Evolutionary conservation across 768 basidiomycete species (phyloP), one percentile per base, ranked within the genome.

Genomic region (Lyophyllum decastes): DNA sequence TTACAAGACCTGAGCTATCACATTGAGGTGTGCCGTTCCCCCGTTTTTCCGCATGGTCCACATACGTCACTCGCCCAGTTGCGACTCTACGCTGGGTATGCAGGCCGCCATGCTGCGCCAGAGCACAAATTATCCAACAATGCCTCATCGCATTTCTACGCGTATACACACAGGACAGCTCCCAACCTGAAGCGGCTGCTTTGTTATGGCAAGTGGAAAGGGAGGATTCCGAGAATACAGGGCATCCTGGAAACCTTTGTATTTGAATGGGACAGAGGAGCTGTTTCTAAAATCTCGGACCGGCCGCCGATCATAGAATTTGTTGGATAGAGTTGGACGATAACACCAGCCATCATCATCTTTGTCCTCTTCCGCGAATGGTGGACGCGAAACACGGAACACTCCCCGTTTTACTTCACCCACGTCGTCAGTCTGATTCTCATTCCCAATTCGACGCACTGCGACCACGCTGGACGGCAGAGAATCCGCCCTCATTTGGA

Each of bases 241-340:
- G 6, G 27, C 27, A 43, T 53, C 6, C 35, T 38, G 35, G 16
- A 38, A 17, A 12, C 35, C 26, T 53, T 43, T 44, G 52, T 11
- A 35, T 34, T 22, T 26, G 40, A 17, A 26, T 35, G 40, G 52
- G 52, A 53, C 24, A 53, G 38, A 53, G 52, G 40, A 53, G 41
- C 40, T 9, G 8, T 6, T 40, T 40, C 38, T 44, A 22, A 34
- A 27, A 9, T 22, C 24, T 52, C 40, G n/a, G n/a, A 2, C 25
- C 34, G 41, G 38, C 22, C 21, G n/a, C 43, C 52, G 26, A 40
- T 24, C 43, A 9, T 11, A 25, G 38, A 41, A 21, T 43, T 53
- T 16, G 7, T 26, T 4, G 5, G 30, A 48, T 26, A 30, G 22
- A 7, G 7, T 21, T 48, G 4, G 41, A n/a, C 41, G 19, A 43